A percentile compares a stretch with the other conserved stretches of the same genome.
These are phyloP conservation scores for Tympanopsis confertula DNA, from an alignment of 2,329 filamentous ascomycete genomes.

Conservation along the genomic window DNA sequence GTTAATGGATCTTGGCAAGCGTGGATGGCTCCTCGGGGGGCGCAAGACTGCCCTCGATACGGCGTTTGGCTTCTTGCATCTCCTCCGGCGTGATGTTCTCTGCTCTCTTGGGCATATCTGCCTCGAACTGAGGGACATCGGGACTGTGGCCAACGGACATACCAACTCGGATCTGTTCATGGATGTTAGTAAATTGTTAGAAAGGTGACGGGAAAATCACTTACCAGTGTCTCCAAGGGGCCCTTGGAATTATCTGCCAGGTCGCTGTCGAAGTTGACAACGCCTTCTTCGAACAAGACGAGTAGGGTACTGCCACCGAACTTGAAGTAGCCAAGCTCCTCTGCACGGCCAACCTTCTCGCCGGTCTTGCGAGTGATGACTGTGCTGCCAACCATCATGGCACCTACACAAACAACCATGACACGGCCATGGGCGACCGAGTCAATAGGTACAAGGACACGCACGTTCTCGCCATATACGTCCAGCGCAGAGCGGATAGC, in stretches of 20 bases:
- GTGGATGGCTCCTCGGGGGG: slow-evolving; percentile 8
- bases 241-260: slow-evolving; percentile 75
- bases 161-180: slow-evolving; percentile 68
- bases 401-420: slow-evolving; percentile 93
- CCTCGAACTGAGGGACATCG: slow-evolving; percentile 57
- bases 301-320: slow-evolving; percentile 92
- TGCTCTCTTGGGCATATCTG: slow-evolving; percentile 75
- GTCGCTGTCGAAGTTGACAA: slow-evolving; percentile 81
- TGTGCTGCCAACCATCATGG: slow-evolving; percentile 99
- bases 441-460: slow-evolving; percentile 83
- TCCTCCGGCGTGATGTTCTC: slow-evolving; percentile 70
- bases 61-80: slow-evolving; percentile 72
- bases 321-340: slow-evolving; percentile 97
- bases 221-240: slow-evolving; percentile 85
- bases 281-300: slow-evolving; percentile 81
- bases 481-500: slow-evolving; percentile 89
- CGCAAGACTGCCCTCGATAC: slow-evolving; percentile 49
- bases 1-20: too few species aligned
- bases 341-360: slow-evolving; percentile 70
- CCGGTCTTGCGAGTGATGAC: slow-evolving; percentile 81
- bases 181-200: slow-evolving; percentile 11
- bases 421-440: slow-evolving; percentile 78
- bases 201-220: slow-evolving; percentile 15
- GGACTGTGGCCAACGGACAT: slow-evolving; percentile 94
- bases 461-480: slow-evolving; percentile 92